These are phyloP conservation scores for Trametes sp. DNA, from an alignment of 1,284 basidiomycete genomes.

Conservation along the genomic window DNA sequence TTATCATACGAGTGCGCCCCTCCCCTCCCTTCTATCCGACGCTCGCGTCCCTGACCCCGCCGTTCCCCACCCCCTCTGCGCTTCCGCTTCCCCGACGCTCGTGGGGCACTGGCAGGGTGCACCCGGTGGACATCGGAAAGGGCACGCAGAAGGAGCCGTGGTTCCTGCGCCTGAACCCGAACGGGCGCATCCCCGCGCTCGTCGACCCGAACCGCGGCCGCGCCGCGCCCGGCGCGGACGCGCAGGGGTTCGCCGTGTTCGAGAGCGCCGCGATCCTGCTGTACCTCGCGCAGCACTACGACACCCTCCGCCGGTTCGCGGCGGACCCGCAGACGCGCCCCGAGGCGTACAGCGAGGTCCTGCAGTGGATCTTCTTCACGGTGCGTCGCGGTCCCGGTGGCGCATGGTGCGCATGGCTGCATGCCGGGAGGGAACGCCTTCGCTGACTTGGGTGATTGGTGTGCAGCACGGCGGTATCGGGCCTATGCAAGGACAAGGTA, in stretches of 20 bases:
- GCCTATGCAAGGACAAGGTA: constrained; percentile 75
- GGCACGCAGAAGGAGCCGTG: constrained; percentile 59
- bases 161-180: constrained; percentile 64
- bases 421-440: no score
- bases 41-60: no score
- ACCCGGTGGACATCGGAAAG: constrained; percentile 45
- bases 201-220: constrained; percentile 46
- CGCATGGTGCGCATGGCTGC: no score
- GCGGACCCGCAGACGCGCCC: constrained; percentile 48
- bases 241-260: constrained; percentile 45
- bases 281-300: constrained; percentile 59
- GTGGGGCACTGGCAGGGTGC: constrained; percentile 40
- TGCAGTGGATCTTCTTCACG: constrained; percentile 83
- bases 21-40: not conserved
- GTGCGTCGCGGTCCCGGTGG: no score
- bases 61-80: not conserved
- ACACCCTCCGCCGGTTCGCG: constrained; percentile 53
- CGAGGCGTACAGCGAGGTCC: constrained; percentile 58
- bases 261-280: constrained; percentile 62
- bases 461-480: constrained; percentile 68
- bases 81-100: not conserved
- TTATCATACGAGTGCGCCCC: constrained; percentile 37
- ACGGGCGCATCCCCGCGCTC: constrained; percentile 63
- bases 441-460: no score
- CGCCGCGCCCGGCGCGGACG: constrained; percentile 38